Conservation (phyloP, 805 yeast genomes). For the Brettanomyces anomalus region DNA sequence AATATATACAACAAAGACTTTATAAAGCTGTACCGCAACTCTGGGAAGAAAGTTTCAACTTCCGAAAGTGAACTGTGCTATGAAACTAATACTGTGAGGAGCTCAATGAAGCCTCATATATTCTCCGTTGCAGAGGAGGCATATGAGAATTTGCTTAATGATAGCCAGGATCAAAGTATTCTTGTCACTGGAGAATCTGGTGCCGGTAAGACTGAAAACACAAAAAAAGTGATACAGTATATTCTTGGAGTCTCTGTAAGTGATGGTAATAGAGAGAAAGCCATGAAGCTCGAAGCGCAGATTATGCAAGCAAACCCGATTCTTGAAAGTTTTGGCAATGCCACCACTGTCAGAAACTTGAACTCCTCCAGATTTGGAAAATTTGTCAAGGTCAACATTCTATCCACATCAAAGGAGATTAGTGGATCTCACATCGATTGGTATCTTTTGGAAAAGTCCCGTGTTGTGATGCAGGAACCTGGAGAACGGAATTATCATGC, state of each 20-base stretch:
- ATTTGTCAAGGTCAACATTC: constrained; percentile 78
- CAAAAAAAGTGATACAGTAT: constrained; percentile 90
- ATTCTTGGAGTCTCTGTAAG: constrained; percentile 61
- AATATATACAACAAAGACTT: constrained; percentile 59
- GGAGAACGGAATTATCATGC: constrained; percentile 89
- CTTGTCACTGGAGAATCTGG: constrained; percentile 99
- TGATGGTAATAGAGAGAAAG: constrained; percentile 14
- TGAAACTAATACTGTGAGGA: constrained; percentile 3
- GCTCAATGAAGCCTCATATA: constrained; percentile 66
- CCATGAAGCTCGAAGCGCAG: constrained; percentile 62
- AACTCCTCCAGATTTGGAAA: constrained; percentile 97
- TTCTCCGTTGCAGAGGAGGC: constrained; percentile 87
- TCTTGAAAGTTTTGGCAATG: constrained; percentile 92
- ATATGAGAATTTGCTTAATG: constrained; percentile 60
- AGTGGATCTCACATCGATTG: constrained; percentile 91
- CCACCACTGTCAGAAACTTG: constrained; percentile 88
- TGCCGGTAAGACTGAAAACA: constrained; percentile 97
- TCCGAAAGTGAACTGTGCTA: not conserved
- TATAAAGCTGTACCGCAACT: constrained; percentile 37
- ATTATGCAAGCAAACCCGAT: constrained; percentile 93
- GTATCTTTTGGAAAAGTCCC: constrained; percentile 87
- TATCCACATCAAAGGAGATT: constrained; percentile 43
- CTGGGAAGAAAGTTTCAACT: constrained; percentile 6
- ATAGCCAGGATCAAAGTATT: constrained; percentile 75
- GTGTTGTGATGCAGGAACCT: constrained; percentile 70